These are phyloP conservation scores for Botrytis porri DNA, from an alignment of 2,329 filamentous ascomycete species.

Conservation along the genomic window DNA sequence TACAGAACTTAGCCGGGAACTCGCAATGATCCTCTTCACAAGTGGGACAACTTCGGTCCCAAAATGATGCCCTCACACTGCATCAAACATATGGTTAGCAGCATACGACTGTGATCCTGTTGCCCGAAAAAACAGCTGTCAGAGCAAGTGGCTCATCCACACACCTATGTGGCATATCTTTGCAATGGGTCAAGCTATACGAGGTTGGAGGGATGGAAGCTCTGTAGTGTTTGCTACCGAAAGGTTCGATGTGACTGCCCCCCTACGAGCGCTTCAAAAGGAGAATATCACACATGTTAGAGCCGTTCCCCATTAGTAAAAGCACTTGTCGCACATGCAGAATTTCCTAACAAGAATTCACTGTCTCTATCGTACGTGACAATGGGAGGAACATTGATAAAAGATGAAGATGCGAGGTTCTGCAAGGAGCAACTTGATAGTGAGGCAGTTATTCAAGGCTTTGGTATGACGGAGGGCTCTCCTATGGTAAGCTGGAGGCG, in stretches of 20 bases:
- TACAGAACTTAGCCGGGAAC: not conserved
- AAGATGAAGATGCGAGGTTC: slow-evolving; percentile 17
- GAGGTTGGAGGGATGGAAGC: slow-evolving; percentile 19
- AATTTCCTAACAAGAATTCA: not conserved
- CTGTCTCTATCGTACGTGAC: slow-evolving; percentile 12
- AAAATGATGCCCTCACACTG: not conserved
- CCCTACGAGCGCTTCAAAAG: not conserved
- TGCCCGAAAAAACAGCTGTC: not conserved
- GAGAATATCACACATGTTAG: not conserved
- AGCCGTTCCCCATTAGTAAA: not conserved
- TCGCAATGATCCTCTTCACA: not conserved
- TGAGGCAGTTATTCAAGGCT: slow-evolving; percentile 4
- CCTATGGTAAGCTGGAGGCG: slow-evolving; percentile 14
- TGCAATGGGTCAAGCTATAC: slow-evolving; percentile 14
- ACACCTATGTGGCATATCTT: slow-evolving; percentile 21
- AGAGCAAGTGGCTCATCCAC: slow-evolving; percentile 17
- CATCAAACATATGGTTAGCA: not conserved
- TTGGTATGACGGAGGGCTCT: slow-evolving; percentile 22
- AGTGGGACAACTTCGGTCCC: not conserved
- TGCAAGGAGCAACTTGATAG: slow-evolving; percentile 17
- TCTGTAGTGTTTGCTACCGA: slow-evolving; percentile 65
- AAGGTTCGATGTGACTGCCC: slow-evolving; percentile 55
- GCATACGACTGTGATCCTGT: not conserved
- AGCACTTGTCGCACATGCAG: not conserved
- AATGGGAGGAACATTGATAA: slow-evolving; percentile 21